Percentiles rank a stretch among this genome's conserved stretches.
These are phyloP conservation scores for Amanita rubescens DNA, from an alignment of 768 basidiomycete genomes.

Conservation along the genomic window DNA sequence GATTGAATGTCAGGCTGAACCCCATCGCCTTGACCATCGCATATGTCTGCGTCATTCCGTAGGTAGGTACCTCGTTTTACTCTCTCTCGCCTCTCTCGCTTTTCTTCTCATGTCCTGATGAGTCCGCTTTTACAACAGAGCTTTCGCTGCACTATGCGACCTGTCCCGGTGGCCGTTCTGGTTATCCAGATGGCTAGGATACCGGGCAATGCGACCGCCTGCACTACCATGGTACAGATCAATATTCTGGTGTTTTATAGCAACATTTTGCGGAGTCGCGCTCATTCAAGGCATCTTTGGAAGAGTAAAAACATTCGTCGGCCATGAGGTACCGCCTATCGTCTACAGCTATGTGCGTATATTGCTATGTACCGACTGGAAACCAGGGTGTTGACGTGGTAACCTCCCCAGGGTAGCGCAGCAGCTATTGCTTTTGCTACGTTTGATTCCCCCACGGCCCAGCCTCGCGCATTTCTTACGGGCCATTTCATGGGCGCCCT, in stretches of 20 bases:
- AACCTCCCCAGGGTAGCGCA: slow-evolving; percentile 37
- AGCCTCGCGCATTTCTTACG: slow-evolving; percentile 42
- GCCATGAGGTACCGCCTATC: slow-evolving; percentile 37
- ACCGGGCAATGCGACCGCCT: slow-evolving; percentile 27
- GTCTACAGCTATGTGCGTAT: slow-evolving; percentile 40
- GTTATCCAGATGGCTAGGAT: slow-evolving; percentile 38
- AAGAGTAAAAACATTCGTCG: slow-evolving; percentile 37
- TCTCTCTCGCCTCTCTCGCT: not conserved
- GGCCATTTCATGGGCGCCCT: slow-evolving; percentile 47
- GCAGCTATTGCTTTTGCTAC: slow-evolving; percentile 44
- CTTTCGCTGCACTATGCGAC: not conserved
- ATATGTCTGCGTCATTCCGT: not conserved
- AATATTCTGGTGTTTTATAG: slow-evolving; percentile 47
- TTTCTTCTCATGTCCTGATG: not conserved
- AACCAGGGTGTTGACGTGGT: not conserved
- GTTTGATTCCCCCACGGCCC: slow-evolving; percentile 44
- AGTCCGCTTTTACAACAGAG: not conserved
- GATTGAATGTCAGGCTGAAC: too few species aligned
- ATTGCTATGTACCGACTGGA: not conserved
- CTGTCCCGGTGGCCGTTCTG: slow-evolving; percentile 20
- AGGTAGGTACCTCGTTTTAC: not conserved
- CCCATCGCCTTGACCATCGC: not conserved
- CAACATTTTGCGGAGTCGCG: slow-evolving; percentile 42
- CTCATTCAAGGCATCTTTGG: slow-evolving; percentile 43
- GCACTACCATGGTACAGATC: slow-evolving; percentile 28